Evolutionary conservation across 2,329 filamentous ascomycete genomes (phyloP).

Genomic region (Aspergillus ochraceoroseus): DNA sequence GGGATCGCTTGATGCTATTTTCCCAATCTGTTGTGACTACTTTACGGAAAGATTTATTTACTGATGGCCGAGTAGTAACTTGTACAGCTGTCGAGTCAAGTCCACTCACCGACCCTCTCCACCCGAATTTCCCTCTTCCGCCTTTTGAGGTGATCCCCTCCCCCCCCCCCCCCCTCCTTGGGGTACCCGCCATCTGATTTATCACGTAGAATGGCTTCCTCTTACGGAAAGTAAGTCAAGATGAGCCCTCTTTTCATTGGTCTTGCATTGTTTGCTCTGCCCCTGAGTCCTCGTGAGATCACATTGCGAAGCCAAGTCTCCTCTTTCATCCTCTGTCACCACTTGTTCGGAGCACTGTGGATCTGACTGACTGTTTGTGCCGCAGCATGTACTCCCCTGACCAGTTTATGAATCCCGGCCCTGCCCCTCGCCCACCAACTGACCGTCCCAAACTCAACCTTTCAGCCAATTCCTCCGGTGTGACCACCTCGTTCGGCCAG

Average conservation of each 20-base stretch:
- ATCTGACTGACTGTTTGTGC: constrained; percentile 12
- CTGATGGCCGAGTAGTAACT: constrained; percentile 8
- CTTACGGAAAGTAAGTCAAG: constrained; percentile 37
- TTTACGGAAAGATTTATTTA: too few species aligned
- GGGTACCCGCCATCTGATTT: constrained; percentile 18
- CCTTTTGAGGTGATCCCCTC: constrained; percentile 12
- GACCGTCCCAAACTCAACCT: constrained; percentile 77
- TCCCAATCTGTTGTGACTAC: too few species aligned
- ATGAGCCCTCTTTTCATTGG: constrained; percentile 2
- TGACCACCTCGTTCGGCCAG: constrained; percentile 61
- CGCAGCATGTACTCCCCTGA: constrained; percentile 53
- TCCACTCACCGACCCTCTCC: constrained; percentile 5
- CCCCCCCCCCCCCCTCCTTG: too few species aligned
- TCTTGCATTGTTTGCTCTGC: background rate
- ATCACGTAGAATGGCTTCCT: constrained; percentile 26
- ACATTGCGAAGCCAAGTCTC: background rate
- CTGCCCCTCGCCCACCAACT: constrained; percentile 81
- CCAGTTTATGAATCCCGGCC: constrained; percentile 93
- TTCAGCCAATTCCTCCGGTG: constrained; percentile 65
- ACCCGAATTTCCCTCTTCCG: background rate
- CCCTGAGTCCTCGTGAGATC: background rate
- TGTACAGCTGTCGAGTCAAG: constrained; percentile 12
- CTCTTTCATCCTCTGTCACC: background rate
- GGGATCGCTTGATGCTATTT: constrained; percentile 1
- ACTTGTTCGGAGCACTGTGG: background rate